Evolutionary conservation across 2,329 filamentous ascomycete species (phyloP).

Genomic region (Aurifilum marmelostoma): DNA sequence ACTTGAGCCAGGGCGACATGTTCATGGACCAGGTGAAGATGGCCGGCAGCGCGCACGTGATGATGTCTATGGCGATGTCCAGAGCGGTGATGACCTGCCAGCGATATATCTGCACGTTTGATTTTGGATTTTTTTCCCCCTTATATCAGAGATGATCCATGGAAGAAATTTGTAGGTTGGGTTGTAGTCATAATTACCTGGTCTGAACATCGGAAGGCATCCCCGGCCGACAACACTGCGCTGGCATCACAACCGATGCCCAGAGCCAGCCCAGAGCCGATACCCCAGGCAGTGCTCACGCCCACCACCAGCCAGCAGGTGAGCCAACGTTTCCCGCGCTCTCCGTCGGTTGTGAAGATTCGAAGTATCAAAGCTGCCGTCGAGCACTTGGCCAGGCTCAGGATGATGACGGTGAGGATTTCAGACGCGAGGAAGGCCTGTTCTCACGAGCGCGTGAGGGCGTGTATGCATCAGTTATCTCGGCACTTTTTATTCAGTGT

Average conservation of each 20-base stretch:
- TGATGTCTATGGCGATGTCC: slow-evolving; percentile 31
- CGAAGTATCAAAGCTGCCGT: slow-evolving; percentile 13
- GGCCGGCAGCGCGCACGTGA: slow-evolving; percentile 29
- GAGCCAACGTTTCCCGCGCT: not conserved
- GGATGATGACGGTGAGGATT: not conserved
- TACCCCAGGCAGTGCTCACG: slow-evolving; percentile 1
- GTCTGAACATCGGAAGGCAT: slow-evolving; percentile 1
- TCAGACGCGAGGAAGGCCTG: slow-evolving; percentile 18
- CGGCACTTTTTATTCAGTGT: not conserved
- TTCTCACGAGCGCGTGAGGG: not conserved
- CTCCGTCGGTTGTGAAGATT: slow-evolving; percentile 13
- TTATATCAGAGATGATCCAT: not conserved
- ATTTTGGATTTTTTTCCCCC: not conserved
- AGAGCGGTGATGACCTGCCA: slow-evolving; percentile 29
- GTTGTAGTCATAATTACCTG: slow-evolving; percentile 14
- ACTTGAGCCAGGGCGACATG: slow-evolving; percentile 30
- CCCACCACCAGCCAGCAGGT: not conserved
- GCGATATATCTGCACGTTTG: slow-evolving; percentile 15
- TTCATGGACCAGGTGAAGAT: slow-evolving; percentile 29
- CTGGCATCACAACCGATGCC: slow-evolving; percentile 6
- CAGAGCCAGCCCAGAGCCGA: slow-evolving; percentile 8
- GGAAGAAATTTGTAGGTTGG: not conserved
- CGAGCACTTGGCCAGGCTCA: slow-evolving; percentile 20
- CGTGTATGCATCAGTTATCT: not conserved
- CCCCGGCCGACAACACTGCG: not conserved